Conservation (phyloP, 345 rosid genomes). For the Trapa incisa region DNA sequence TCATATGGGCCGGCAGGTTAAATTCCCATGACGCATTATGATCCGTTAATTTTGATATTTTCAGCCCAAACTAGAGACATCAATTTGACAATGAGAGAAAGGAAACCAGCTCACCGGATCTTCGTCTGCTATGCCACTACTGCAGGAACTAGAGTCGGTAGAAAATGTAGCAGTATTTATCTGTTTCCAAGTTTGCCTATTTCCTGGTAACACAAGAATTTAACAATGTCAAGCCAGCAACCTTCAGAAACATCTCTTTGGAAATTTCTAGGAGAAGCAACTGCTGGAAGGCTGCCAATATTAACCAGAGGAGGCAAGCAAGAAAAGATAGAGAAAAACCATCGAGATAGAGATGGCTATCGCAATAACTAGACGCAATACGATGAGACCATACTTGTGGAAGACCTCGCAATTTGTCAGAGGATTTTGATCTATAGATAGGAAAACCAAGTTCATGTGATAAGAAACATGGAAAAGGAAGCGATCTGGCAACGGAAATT, state of each 20-base stretch:
- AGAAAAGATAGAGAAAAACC: neutral
- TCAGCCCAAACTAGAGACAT: neutral
- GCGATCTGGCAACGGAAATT: neutral
- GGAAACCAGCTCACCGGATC: constrained; percentile 40
- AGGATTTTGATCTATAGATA: neutral
- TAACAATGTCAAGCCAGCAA: constrained; percentile 3
- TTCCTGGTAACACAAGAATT: constrained; percentile 41
- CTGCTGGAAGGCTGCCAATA: too few relatives aligned
- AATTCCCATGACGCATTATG: neutral
- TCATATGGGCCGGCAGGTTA: neutral
- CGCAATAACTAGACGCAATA: neutral
- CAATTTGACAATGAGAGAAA: constrained; percentile 9
- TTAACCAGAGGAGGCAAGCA: neutral
- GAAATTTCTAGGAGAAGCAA: neutral
- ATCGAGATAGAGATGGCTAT: neutral
- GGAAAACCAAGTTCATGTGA: neutral
- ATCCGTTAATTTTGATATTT: neutral
- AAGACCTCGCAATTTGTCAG: neutral
- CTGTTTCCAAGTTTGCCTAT: constrained; percentile 31
- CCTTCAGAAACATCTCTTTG: neutral
- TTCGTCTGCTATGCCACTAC: constrained; percentile 28
- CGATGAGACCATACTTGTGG: neutral
- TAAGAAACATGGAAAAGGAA: neutral
- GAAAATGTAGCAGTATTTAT: constrained; percentile 26
- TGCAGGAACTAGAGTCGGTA: constrained; percentile 38